Percentiles rank a stretch among this genome's conserved stretches.
phyloP scores from a whole-genome alignment of 1,139 yeast species.

The Lodderomyces theae region DNA sequence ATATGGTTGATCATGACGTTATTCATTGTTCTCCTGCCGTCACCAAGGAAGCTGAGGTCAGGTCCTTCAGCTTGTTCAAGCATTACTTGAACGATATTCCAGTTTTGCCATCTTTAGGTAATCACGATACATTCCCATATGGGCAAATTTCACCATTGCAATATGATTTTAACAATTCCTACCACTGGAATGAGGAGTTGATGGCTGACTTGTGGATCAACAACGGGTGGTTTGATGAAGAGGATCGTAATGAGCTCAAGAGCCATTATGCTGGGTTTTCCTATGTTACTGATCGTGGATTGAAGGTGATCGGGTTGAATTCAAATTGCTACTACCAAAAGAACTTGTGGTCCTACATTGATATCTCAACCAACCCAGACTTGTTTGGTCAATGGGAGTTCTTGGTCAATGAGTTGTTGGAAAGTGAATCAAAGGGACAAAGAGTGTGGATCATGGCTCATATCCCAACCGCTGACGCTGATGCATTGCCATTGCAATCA shows the following conservation, averaged over 20 bases:
- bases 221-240: conserved; percentile 35
- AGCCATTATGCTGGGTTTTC: conserved; percentile 64
- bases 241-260: conserved; percentile 19
- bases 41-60: conserved; percentile 53
- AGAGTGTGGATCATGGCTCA: conserved; percentile 74
- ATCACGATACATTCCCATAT: conserved; percentile 73
- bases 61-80: conserved; percentile 53
- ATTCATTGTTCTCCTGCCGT: conserved; percentile 43
- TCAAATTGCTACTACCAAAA: conserved; percentile 65
- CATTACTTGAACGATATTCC: conserved; percentile 52
- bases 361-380: conserved; percentile 52
- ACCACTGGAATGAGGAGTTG: conserved; percentile 46
- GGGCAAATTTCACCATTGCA: conserved; percentile 59
- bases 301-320: conserved; percentile 63
- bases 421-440: conserved; percentile 54
- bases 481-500: conserved; percentile 63
- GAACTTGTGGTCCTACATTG: conserved; percentile 62
- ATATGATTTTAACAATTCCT: conserved; percentile 40
- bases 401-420: conserved; percentile 57
- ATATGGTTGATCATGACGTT: conserved; percentile 61
- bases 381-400: conserved; percentile 64
- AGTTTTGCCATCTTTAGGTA: conserved; percentile 65
- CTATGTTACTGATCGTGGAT: conserved; percentile 52
- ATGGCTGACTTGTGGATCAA: conserved; percentile 57
- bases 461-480: conserved; percentile 55